A percentile compares a stretch with the other conserved stretches of the same genome.
These are phyloP conservation scores for Leucocoprinus sp. DNA, from an alignment of 768 basidiomycete species.

Conservation along the genomic window DNA sequence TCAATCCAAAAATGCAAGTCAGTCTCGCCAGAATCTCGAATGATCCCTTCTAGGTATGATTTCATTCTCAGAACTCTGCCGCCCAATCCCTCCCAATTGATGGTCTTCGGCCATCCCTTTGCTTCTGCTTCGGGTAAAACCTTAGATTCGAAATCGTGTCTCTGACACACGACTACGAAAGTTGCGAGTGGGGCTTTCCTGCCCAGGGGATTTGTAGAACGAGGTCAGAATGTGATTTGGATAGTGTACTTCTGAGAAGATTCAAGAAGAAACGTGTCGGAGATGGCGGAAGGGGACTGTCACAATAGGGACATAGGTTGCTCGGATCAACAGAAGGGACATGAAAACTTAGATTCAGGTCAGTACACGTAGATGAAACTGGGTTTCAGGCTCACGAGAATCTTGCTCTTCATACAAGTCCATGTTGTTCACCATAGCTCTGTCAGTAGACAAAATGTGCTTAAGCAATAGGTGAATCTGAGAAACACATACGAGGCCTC, in stretches of 20 bases:
- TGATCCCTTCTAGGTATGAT: constrained; percentile 36
- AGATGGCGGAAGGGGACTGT: constrained; percentile 51
- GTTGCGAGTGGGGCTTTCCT: constrained; percentile 43
- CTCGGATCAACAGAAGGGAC: constrained; percentile 48
- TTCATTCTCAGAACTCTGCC: constrained; percentile 47
- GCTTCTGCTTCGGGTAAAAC: constrained; percentile 63
- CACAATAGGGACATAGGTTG: constrained; percentile 76
- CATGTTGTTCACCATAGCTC: constrained; percentile 11
- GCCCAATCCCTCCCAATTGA: constrained; percentile 54
- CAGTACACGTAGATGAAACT: not conserved
- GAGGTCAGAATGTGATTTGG: constrained; percentile 52
- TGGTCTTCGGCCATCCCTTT: constrained; percentile 70
- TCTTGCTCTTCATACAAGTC: constrained; percentile 26
- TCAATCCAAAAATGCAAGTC: not conserved
- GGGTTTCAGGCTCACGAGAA: constrained; percentile 26
- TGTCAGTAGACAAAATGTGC: not conserved
- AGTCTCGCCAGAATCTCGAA: constrained; percentile 35
- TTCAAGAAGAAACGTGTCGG: constrained; percentile 53
- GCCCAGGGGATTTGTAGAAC: constrained; percentile 63
- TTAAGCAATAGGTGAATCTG: not conserved
- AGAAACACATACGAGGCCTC: not conserved
- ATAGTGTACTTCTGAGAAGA: constrained; percentile 42
- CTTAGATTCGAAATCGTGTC: constrained; percentile 70
- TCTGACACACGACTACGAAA: constrained; percentile 65
- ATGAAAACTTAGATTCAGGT: constrained; percentile 35